Evolutionary conservation across 2,329 filamentous ascomycete species (phyloP).

Genomic region (Ceratocystis cubensis): DNA sequence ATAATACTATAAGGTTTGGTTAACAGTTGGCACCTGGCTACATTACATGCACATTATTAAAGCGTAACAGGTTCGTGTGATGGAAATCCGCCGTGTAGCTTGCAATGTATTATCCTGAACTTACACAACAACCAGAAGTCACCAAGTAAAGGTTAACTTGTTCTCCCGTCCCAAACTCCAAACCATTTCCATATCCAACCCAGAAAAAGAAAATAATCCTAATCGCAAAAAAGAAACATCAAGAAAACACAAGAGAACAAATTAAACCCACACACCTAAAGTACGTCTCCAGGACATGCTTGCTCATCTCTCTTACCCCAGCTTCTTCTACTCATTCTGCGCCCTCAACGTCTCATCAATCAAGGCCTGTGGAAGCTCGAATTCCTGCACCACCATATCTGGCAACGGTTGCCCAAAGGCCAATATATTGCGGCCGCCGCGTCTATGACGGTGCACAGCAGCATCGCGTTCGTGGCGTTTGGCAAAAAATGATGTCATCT

Average conservation of each 20-base stretch:
- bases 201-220: neutral
- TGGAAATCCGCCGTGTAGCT: neutral
- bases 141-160: neutral
- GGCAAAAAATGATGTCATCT: constrained; percentile 77
- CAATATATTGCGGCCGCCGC: constrained; percentile 54
- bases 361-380: constrained; percentile 58
- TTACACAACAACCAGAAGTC: neutral
- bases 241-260: neutral
- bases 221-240: neutral
- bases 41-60: too few relatives aligned
- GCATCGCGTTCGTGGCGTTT: constrained; percentile 69
- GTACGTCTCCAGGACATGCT: neutral
- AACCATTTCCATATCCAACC: neutral
- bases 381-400: constrained; percentile 57
- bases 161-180: neutral
- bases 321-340: constrained; percentile 23
- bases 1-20: too few relatives aligned
- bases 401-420: constrained; percentile 78
- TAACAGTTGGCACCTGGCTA: too few relatives aligned
- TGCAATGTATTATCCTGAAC: neutral
- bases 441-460: constrained; percentile 59
- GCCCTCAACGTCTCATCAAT: constrained; percentile 35
- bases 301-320: neutral
- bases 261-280: neutral
- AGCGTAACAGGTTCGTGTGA: neutral